These are phyloP conservation scores for Purpureocillium takamizusanense DNA, from an alignment of 2,329 filamentous ascomycete species.

Conservation along the genomic window DNA sequence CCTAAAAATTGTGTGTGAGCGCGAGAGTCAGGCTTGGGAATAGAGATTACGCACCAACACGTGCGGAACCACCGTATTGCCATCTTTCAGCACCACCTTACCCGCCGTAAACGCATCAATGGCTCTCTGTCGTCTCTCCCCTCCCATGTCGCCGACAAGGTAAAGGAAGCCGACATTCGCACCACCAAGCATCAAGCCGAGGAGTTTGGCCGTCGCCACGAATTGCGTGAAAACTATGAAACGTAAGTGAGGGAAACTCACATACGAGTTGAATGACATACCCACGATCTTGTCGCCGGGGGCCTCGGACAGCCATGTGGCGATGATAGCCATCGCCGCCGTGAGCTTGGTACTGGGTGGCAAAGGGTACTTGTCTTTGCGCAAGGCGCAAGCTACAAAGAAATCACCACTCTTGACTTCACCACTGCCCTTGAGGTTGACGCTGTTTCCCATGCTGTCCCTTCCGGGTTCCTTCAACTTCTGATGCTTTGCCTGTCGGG, in stretches of 20 bases:
- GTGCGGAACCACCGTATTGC: too few relatives aligned
- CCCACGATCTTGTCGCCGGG: conserved; percentile 31
- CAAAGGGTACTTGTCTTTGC: not conserved
- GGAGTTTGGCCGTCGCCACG: too few relatives aligned
- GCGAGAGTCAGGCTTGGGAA: too few relatives aligned
- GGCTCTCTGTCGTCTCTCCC: too few relatives aligned
- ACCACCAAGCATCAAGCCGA: too few relatives aligned
- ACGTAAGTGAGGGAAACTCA: too few relatives aligned
- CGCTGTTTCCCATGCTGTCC: not conserved
- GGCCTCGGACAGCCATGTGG: conserved; percentile 18
- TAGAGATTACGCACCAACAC: too few relatives aligned
- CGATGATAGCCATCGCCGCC: conserved; percentile 18
- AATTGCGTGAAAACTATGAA: too few relatives aligned
- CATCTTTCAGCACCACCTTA: not conserved
- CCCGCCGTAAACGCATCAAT: too few relatives aligned
- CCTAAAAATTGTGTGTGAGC: too few relatives aligned
- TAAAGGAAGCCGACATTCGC: too few relatives aligned
- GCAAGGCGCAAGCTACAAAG: not conserved
- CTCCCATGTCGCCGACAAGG: too few relatives aligned
- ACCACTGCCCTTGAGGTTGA: not conserved
- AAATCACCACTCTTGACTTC: not conserved
- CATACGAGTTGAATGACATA: conserved; percentile 13
- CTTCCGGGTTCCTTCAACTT: not conserved
- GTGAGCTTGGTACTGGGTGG: conserved; percentile 22
- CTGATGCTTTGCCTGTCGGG: not conserved